These are phyloP conservation scores for Termitomyces sp. DNA, from an alignment of 768 basidiomycete genomes.

Conservation along the genomic window DNA sequence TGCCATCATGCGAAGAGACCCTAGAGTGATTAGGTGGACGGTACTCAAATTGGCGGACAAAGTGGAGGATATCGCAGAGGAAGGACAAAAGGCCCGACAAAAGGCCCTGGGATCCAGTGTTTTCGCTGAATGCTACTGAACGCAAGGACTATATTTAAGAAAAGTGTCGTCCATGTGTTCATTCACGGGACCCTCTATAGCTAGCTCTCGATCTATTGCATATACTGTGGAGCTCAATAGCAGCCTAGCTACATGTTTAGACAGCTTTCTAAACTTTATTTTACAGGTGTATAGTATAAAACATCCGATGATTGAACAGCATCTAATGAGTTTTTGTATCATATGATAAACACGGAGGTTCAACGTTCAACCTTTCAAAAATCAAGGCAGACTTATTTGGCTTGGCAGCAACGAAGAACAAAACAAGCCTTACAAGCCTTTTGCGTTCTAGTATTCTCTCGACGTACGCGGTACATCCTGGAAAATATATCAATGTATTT, in stretches of 20 bases:
- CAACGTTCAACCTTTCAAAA: too few relatives aligned
- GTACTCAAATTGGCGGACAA: conserved; percentile 75
- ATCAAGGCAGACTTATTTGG: neutral
- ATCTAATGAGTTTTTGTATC: neutral
- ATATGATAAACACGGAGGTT: too few relatives aligned
- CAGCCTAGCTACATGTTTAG: too few relatives aligned
- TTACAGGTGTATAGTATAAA: neutral
- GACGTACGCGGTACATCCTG: neutral
- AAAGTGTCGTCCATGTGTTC: neutral
- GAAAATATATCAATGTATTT: neutral
- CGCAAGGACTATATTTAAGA: neutral
- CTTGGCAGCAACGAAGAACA: neutral
- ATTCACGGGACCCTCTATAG: too few relatives aligned
- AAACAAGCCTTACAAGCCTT: neutral
- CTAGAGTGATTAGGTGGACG: conserved; percentile 81
- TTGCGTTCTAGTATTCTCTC: neutral
- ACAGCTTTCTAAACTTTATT: neutral
- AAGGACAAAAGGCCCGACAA: conserved; percentile 32
- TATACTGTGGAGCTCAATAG: neutral
- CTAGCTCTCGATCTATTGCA: too few relatives aligned
- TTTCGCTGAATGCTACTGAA: neutral
- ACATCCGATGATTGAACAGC: neutral
- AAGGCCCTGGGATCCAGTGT: neutral
- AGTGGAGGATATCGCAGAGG: conserved; percentile 62
- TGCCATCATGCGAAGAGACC: conserved; percentile 70